A percentile compares a stretch with the other conserved stretches of the same genome.
Conservation (phyloP, 1,284 basidiomycete species). For the Trametes polyzona region DNA sequence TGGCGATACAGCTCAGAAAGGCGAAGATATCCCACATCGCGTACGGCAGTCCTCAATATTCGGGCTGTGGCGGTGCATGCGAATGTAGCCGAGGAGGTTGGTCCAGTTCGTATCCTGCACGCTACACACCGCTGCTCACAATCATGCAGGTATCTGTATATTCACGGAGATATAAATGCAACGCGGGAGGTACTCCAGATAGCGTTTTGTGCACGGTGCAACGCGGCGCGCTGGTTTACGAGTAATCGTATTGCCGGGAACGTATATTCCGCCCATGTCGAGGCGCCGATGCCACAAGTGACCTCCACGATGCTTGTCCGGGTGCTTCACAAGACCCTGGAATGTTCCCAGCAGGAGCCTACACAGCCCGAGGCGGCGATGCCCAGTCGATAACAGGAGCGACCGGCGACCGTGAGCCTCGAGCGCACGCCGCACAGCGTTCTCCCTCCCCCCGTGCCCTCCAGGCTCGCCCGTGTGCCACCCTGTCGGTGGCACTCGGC, state of each 20-base stretch:
- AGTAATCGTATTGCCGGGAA: slow-evolving; percentile 10
- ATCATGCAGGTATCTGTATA: not conserved
- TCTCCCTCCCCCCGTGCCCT: slow-evolving; percentile 10
- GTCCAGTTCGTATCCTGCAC: not conserved
- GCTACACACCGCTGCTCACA: not conserved
- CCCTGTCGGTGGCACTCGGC: slow-evolving; percentile 9
- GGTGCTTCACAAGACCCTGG: slow-evolving; percentile 17
- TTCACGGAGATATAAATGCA: not conserved
- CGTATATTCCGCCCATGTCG: slow-evolving; percentile 19
- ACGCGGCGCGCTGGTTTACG: not conserved
- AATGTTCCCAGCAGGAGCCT: slow-evolving; percentile 15
- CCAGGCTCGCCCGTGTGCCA: not conserved
- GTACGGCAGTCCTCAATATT: not conserved
- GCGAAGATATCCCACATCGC: slow-evolving; percentile 4
- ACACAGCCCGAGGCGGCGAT: slow-evolving; percentile 23
- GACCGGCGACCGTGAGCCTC: slow-evolving; percentile 13
- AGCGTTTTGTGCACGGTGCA: not conserved
- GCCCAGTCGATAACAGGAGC: slow-evolving; percentile 27
- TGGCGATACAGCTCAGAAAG: slow-evolving; percentile 1
- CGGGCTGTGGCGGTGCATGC: slow-evolving; percentile 7
- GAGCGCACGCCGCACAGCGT: slow-evolving; percentile 9
- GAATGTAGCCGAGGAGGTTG: slow-evolving; percentile 9
- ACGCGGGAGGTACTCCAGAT: not conserved
- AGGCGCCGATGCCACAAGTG: slow-evolving; percentile 25
- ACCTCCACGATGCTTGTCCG: slow-evolving; percentile 19